These are phyloP conservation scores for Pueraria montana DNA, from an alignment of 306 rosid species.

Conservation along the genomic window DNA sequence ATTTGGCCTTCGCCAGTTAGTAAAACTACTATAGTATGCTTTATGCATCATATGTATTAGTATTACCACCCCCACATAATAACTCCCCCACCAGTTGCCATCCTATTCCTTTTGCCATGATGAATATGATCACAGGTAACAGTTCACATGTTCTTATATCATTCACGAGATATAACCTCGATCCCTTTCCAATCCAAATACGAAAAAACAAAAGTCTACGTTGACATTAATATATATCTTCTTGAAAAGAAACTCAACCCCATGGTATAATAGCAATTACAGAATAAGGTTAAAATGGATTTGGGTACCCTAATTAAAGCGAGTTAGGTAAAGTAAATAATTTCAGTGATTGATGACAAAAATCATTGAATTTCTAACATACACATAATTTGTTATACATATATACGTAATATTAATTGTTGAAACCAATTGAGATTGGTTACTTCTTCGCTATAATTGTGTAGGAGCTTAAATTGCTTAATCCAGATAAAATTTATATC, in stretches of 20 bases:
- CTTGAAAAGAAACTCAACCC: neutral
- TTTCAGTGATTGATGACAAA: no score
- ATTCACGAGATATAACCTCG: neutral
- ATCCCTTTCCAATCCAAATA: neutral
- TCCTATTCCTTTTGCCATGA: neutral
- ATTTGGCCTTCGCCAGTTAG: neutral
- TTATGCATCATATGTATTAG: neutral
- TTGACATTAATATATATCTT: neutral
- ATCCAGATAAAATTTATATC: no score
- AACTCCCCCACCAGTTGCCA: constrained; percentile 7
- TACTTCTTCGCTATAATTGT: no score
- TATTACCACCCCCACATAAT: neutral
- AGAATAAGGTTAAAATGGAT: neutral
- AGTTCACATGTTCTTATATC: neutral
- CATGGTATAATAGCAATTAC: neutral
- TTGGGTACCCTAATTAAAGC: no score
- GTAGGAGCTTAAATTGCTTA: no score
- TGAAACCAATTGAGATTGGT: no score
- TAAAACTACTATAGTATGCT: neutral
- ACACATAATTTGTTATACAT: no score
- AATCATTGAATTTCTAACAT: no score
- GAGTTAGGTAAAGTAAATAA: neutral
- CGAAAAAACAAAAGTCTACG: neutral
- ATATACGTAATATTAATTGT: no score
- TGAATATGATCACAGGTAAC: neutral